Percentiles rank a stretch among this genome's conserved stretches.
phyloP scores from a whole-genome alignment of 805 yeast species.

The Jamesozyma spencerorum region DNA sequence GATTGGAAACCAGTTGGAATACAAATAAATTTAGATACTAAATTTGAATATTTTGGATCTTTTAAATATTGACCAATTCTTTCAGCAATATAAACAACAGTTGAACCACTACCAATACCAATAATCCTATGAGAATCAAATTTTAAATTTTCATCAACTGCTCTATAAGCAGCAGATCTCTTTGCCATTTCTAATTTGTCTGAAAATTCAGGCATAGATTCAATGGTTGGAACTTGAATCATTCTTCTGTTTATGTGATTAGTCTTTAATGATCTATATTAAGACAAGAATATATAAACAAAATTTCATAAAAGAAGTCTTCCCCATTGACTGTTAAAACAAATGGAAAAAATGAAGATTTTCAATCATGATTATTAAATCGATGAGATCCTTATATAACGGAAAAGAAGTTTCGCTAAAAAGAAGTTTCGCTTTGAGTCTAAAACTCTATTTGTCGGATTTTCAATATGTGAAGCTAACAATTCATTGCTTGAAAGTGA shows the following conservation, averaged over 20 bases:
- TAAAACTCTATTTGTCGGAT: too few relatives aligned
- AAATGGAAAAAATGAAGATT: too few relatives aligned
- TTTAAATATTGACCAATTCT: constrained; percentile 52
- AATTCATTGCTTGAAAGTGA: too few relatives aligned
- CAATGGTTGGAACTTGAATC: constrained; percentile 6
- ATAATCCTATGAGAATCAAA: constrained; percentile 60
- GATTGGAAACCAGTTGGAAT: constrained; percentile 97
- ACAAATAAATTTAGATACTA: constrained; percentile 48
- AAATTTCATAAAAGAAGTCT: constrained; percentile 1
- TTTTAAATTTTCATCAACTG: constrained; percentile 63
- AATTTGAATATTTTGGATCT: constrained; percentile 33
- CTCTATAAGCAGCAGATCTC: constrained; percentile 79
- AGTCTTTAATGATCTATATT: too few relatives aligned
- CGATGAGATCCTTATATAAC: too few relatives aligned
- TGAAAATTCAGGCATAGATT: constrained; percentile 6
- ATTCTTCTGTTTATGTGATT: neutral
- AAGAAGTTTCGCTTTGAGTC: too few relatives aligned
- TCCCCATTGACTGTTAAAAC: too few relatives aligned
- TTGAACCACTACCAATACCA: constrained; percentile 95
- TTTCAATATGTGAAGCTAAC: too few relatives aligned
- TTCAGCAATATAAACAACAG: constrained; percentile 96
- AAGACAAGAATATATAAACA: neutral
- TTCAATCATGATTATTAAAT: too few relatives aligned
- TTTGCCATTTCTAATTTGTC: constrained; percentile 70
- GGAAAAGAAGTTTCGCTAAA: too few relatives aligned